These are phyloP conservation scores for Septoria petroselini DNA, from an alignment of 2,329 filamentous ascomycete genomes.

Conservation along the genomic window DNA sequence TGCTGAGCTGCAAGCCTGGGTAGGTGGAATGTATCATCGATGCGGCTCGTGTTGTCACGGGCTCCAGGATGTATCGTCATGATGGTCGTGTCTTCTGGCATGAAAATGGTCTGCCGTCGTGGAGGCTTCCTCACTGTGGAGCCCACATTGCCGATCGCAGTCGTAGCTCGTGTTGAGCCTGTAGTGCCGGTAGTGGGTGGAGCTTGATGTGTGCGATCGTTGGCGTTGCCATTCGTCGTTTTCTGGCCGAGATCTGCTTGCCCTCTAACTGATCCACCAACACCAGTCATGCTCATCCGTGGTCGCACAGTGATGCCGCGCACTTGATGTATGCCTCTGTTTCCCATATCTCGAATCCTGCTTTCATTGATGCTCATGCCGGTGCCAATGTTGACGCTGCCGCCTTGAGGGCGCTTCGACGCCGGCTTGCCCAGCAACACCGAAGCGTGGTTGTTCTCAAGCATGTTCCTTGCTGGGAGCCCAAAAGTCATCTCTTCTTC, in stretches of 20 bases:
- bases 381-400: constrained; percentile 1
- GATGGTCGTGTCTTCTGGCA: constrained; percentile 52
- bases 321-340: no score
- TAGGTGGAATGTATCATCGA: constrained; percentile 36
- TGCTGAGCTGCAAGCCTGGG: constrained; percentile 3
- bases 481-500: constrained; percentile 26
- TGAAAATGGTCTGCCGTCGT: constrained; percentile 50
- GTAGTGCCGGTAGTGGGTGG: neutral
- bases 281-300: no score
- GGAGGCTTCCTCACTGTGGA: constrained; percentile 36
- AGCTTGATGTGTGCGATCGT: no score
- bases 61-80: constrained; percentile 53
- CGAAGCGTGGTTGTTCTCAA: constrained; percentile 2
- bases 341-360: neutral
- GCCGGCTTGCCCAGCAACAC: constrained; percentile 33
- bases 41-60: constrained; percentile 27
- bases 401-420: constrained; percentile 18
- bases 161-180: neutral
- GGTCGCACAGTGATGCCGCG: no score
- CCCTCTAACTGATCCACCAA: no score
- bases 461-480: constrained; percentile 2
- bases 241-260: no score
- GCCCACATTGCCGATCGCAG: neutral
- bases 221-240: no score
- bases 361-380: neutral